Evolutionary conservation across 2,329 filamentous ascomycete genomes (phyloP).

Genomic region (Sclerotinia nivalis): DNA sequence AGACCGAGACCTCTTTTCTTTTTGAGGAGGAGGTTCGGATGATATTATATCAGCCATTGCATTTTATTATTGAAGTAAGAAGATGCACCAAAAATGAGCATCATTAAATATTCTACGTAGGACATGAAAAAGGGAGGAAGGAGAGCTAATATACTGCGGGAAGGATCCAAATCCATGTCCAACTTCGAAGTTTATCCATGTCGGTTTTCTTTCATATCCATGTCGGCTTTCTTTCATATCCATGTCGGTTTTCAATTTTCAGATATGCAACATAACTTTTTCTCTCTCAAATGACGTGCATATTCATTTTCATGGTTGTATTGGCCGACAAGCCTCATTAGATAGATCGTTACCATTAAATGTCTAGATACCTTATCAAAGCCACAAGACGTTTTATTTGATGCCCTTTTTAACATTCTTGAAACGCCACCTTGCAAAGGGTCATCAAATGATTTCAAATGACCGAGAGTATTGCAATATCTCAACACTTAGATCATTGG

Average conservation of each 20-base stretch:
- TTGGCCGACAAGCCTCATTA: background rate
- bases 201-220: background rate
- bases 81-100: slow-evolving; percentile 9
- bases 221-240: background rate
- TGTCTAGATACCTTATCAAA: too few relatives aligned
- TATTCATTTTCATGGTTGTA: background rate
- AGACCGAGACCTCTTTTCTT: slow-evolving; percentile 13
- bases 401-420: too few relatives aligned
- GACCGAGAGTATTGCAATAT: too few relatives aligned
- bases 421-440: too few relatives aligned
- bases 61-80: background rate
- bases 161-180: background rate
- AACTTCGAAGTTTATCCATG: too few relatives aligned
- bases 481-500: too few relatives aligned
- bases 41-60: slow-evolving; percentile 6
- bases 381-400: too few relatives aligned
- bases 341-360: too few relatives aligned
- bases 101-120: background rate
- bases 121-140: background rate
- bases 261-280: slow-evolving; percentile 11
- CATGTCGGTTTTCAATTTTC: background rate
- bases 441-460: too few relatives aligned
- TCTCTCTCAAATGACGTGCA: background rate
- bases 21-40: background rate
- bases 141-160: background rate